Evolutionary conservation across 768 basidiomycete species (phyloP), one percentile per base, ranked within the genome.

Genomic region (Psilocybe cubensis): DNA sequence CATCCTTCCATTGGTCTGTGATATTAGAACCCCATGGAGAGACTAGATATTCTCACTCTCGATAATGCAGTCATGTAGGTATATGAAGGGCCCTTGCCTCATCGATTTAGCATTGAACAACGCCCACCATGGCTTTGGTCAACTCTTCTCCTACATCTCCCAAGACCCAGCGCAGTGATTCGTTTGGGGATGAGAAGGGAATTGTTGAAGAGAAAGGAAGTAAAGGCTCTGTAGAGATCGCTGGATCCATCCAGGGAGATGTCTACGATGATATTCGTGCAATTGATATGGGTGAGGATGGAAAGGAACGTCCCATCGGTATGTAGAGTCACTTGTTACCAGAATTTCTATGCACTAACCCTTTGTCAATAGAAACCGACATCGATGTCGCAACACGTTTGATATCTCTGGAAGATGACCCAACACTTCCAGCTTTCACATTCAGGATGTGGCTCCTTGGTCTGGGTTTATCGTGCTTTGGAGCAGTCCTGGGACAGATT

Each of bases 391-490:
- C 77, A 8, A 76, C 76, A 14, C 79, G 79, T 45, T 74, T 83
- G 11, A 78, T 83, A 56, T 82, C 81, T 1, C 72, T 83, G 17
- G 81, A 82, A 40, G 83, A 83, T 59, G 82, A 83, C 63, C 78
- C 84, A 0, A 71, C 71, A 0, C 71, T 82, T 0, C 81, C 76
- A 0, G 71, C 75, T 0, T 79, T 80, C 58, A 85, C 84, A 0
- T 83, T 86, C 69, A 72, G 84, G 14, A 79, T 83, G 64, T 79
- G 81, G 76, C 77, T 85, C 68, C 73, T 85, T 1, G 80, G 80
- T 33, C 62, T 84, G 14, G 84, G 83, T 9, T 73, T 85, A 17
- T 77, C 82, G 8, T 80, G 81, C 57, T 86, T 86, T 64, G 83
- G 83, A 56, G 76, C 73, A 38, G 83, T 84, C 3, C 68, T 80